Conservation (phyloP, 129 eudicot species). For the Flaveria ramosissima region DNA sequence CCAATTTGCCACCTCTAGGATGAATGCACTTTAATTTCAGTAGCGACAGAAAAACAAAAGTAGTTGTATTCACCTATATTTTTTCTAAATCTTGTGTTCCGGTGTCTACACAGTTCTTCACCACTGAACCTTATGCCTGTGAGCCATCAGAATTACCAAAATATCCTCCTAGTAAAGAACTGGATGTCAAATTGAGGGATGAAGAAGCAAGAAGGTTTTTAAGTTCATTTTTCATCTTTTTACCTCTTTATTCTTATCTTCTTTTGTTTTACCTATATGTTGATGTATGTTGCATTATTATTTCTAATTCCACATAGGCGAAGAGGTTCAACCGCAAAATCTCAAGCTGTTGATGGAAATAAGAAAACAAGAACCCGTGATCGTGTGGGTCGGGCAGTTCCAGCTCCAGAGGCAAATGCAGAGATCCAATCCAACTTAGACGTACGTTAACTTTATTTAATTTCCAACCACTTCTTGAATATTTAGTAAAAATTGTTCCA, state of each 20-base stretch:
- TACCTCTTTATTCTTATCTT: not conserved
- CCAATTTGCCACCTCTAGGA: not conserved
- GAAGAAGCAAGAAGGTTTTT: slow-evolving; percentile 87
- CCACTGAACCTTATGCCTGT: slow-evolving; percentile 84
- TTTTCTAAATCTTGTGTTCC: slow-evolving; percentile 24
- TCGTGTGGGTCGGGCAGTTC: slow-evolving; percentile 63
- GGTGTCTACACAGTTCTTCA: slow-evolving; percentile 59
- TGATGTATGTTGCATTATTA: slow-evolving; percentile 25
- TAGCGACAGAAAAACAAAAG: not conserved
- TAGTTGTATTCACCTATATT: not conserved
- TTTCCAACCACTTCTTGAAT: not conserved
- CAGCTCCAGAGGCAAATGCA: slow-evolving; percentile 94
- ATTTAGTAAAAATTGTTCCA: not conserved
- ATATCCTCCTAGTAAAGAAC: slow-evolving; percentile 92
- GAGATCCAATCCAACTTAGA: slow-evolving; percentile 84
- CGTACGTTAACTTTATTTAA: slow-evolving; percentile 43
- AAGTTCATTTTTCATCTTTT: slow-evolving; percentile 10
- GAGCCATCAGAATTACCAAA: slow-evolving; percentile 90
- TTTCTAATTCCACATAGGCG: slow-evolving; percentile 48
- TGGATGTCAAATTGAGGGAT: slow-evolving; percentile 81
- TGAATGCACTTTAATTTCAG: not conserved
- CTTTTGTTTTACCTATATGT: slow-evolving; percentile 18
- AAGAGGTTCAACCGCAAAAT: slow-evolving; percentile 58
- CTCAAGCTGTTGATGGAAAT: slow-evolving; percentile 58
- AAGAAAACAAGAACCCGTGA: slow-evolving; percentile 65